Conservation (phyloP, 768 basidiomycete species). For the Pleurotus cornucopiae region DNA sequence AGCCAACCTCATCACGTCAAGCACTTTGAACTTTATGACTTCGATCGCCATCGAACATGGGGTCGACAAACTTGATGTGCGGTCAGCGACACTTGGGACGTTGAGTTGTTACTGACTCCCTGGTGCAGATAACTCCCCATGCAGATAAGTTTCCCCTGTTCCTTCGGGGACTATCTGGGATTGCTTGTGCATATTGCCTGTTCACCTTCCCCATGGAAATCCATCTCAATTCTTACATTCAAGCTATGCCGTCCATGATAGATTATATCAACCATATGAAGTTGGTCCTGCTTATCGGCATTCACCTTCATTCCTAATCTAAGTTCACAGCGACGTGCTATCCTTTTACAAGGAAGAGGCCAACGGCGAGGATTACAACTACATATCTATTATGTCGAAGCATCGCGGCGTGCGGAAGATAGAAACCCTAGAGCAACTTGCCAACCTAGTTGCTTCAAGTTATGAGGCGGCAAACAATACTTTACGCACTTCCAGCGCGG, state of each 20-base stretch:
- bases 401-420: not conserved
- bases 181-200: not conserved
- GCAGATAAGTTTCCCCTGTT: not conserved
- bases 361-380: slow-evolving; percentile 1
- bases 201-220: not conserved
- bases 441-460: not conserved
- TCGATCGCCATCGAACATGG: not conserved
- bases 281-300: not conserved
- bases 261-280: slow-evolving; percentile 3
- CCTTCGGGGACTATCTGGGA: not conserved
- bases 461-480: not conserved
- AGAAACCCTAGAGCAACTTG: not conserved
- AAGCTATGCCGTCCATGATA: not conserved
- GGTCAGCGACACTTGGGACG: too few relatives aligned
- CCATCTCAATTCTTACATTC: not conserved
- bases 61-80: too few relatives aligned
- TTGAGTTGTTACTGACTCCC: too few relatives aligned
- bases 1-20: slow-evolving; percentile 1
- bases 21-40: not conserved
- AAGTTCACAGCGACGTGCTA: not conserved
- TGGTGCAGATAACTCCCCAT: too few relatives aligned
- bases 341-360: slow-evolving; percentile 8
- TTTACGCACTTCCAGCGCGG: not conserved
- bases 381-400: not conserved
- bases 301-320: not conserved